A percentile compares a stretch with the other conserved stretches of the same genome.
Evolutionary conservation across 257 asterid genomes (phyloP).

Genomic region (Galeopsis tetrahit): DNA sequence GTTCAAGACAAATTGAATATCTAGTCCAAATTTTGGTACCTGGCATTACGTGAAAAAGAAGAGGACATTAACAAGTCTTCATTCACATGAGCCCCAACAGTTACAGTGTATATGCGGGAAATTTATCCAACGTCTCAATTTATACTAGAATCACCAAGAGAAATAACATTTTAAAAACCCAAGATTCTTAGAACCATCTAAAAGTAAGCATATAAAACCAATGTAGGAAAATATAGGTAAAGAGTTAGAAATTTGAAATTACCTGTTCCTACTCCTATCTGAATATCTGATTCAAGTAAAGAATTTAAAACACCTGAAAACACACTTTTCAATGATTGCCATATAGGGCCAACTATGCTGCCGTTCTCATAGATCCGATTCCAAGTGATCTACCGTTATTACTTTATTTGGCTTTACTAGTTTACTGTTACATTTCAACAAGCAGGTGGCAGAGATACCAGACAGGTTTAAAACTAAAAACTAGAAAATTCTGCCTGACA

Average conservation of each 20-base stretch:
- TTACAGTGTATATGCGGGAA: constrained; percentile 4
- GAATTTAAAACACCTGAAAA: constrained; percentile 1
- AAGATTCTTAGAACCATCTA: constrained; percentile 16
- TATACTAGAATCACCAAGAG: background rate
- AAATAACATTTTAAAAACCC: constrained; percentile 16
- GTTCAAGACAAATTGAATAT: constrained; percentile 38
- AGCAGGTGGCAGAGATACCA: constrained; percentile 16
- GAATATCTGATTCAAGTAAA: constrained; percentile 3
- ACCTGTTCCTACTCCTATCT: background rate
- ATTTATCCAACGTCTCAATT: constrained; percentile 3
- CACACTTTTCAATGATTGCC: background rate
- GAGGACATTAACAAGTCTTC: constrained; percentile 1
- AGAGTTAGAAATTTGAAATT: background rate
- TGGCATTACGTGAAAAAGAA: constrained; percentile 31
- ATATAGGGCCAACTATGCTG: background rate
- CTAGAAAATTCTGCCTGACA: constrained; percentile 1
- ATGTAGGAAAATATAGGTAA: constrained; percentile 4
- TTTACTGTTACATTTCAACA: background rate
- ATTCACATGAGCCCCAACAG: background rate
- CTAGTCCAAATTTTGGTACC: constrained; percentile 36
- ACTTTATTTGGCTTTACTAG: background rate
- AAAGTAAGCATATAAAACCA: constrained; percentile 8
- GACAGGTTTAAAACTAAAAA: constrained; percentile 25
- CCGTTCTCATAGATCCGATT: constrained; percentile 20
- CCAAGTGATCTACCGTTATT: background rate